phyloP scores from a whole-genome alignment of 352 stramenopile genomes.

The Phytophthora aleatoria region DNA sequence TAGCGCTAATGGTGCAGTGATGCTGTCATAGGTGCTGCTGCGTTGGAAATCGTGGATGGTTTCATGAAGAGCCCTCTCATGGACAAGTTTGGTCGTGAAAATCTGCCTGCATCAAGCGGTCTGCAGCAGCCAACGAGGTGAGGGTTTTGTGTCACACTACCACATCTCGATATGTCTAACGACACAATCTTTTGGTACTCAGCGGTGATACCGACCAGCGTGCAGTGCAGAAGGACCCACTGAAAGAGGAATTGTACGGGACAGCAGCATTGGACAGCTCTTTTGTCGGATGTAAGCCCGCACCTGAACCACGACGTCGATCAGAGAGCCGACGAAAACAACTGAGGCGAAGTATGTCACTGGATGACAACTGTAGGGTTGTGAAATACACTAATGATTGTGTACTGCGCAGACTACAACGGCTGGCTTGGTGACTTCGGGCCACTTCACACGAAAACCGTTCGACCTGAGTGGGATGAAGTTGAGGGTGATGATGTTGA shows the following conservation, averaged over 20 bases:
- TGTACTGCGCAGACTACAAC: conserved; percentile 53
- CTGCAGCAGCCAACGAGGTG: conserved; percentile 12
- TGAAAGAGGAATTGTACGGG: conserved; percentile 75
- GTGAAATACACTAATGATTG: no score
- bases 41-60: conserved; percentile 82
- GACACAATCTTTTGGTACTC: neutral
- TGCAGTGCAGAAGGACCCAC: conserved; percentile 31
- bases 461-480: conserved; percentile 55
- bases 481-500: conserved; percentile 29
- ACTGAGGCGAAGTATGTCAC: conserved; percentile 32
- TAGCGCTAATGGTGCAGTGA: neutral
- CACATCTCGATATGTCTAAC: conserved; percentile 2
- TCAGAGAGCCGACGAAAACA: conserved; percentile 17
- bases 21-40: conserved; percentile 55
- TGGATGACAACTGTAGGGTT: neutral
- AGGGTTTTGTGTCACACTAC: conserved; percentile 2
- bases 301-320: conserved; percentile 15
- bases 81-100: conserved; percentile 53
- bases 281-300: conserved; percentile 55
- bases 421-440: conserved; percentile 82
- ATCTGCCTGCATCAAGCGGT: neutral
- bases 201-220: conserved; percentile 5
- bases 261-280: conserved; percentile 44
- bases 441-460: conserved; percentile 72
- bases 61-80: conserved; percentile 81